phyloP scores from a whole-genome alignment of 129 eudicot genomes.

The Helianthus tuberosus region DNA sequence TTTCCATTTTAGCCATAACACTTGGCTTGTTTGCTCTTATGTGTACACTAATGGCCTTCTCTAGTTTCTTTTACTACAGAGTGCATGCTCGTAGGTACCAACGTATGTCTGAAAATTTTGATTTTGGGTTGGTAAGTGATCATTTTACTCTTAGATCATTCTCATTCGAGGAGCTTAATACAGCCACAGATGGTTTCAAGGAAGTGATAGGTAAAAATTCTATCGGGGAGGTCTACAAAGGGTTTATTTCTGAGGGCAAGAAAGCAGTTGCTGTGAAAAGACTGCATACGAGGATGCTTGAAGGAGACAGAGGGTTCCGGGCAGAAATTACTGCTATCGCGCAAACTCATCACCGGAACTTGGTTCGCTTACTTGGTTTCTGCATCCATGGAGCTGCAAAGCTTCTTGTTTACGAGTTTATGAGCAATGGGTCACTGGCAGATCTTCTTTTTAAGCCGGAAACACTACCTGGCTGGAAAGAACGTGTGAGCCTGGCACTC shows the following conservation, averaged over 20 bases:
- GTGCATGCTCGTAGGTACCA: too few relatives aligned
- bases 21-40: too few relatives aligned
- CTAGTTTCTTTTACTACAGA: too few relatives aligned
- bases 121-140: too few relatives aligned
- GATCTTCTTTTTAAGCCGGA: constrained; percentile 23
- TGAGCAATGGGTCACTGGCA: constrained; percentile 47
- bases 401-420: too few relatives aligned
- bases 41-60: too few relatives aligned
- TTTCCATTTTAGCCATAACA: constrained; percentile 18
- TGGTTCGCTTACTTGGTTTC: constrained; percentile 45
- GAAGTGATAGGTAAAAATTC: too few relatives aligned
- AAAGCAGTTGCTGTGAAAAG: constrained; percentile 36
- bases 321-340: constrained; percentile 41
- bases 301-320: constrained; percentile 36
- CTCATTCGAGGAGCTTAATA: too few relatives aligned
- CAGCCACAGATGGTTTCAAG: too few relatives aligned
- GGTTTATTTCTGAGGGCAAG: constrained; percentile 31
- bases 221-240: constrained; percentile 38
- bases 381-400: constrained; percentile 37
- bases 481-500: constrained; percentile 24
- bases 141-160: too few relatives aligned
- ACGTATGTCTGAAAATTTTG: too few relatives aligned
- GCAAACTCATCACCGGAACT: constrained; percentile 45
- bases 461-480: constrained; percentile 28
- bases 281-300: constrained; percentile 22